Conservation (phyloP, 148 eudicot genomes). For the Vaccinium corymbosum region DNA sequence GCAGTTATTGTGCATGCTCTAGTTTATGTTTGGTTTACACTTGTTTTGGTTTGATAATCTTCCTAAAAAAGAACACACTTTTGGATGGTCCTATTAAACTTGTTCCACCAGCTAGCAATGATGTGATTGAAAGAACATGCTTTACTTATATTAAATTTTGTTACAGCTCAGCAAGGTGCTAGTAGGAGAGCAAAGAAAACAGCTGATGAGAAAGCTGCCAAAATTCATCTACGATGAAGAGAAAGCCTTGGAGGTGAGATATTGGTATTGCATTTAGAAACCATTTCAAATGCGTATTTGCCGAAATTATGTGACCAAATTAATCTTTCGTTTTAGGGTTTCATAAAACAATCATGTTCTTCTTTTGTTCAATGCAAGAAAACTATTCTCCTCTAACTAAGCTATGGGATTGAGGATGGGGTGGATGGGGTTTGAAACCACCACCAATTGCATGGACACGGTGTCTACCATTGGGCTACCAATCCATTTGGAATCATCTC, state of each 20-base stretch:
- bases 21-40: not conserved
- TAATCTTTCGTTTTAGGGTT: not conserved
- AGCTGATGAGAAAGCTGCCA: conserved; percentile 78
- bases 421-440: not conserved
- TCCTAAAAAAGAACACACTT: not conserved
- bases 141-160: not conserved
- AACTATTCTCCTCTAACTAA: not conserved
- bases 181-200: conserved; percentile 80
- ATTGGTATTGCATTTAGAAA: not conserved
- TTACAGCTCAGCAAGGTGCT: conserved; percentile 77
- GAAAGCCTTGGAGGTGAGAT: conserved; percentile 77
- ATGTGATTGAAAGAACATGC: not conserved
- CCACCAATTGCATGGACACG: not conserved
- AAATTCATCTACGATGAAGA: conserved; percentile 94
- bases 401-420: not conserved
- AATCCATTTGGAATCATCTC: not conserved
- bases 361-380: not conserved
- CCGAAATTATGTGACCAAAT: not conserved
- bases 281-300: not conserved
- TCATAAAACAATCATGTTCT: not conserved
- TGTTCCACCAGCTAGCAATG: not conserved
- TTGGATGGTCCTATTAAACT: not conserved
- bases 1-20: not conserved
- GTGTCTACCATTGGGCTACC: not conserved
- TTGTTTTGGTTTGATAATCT: not conserved